Conservation (phyloP, 2,329 filamentous ascomycete genomes). For the Sporothrix phasma region DNA sequence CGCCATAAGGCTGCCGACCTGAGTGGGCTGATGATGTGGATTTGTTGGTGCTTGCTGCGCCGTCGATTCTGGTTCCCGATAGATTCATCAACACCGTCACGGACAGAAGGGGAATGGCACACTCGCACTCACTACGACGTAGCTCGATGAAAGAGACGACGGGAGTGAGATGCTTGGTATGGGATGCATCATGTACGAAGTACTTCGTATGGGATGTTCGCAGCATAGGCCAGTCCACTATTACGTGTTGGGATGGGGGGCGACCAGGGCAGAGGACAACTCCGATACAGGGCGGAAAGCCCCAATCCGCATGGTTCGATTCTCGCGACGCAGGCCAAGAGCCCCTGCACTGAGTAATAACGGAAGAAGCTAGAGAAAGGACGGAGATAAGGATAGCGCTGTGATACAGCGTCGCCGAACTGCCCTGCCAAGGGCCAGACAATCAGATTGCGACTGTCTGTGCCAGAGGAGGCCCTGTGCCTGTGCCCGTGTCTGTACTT, state of each 20-base stretch:
- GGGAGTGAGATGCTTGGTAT: not conserved
- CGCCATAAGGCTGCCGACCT: not conserved
- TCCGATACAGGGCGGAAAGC: slow-evolving; percentile 16
- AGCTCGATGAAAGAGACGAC: not conserved
- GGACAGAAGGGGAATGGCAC: not conserved
- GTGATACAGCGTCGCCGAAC: not conserved
- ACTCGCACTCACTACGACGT: no score
- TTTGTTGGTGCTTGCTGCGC: slow-evolving; percentile 2
- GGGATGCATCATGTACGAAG: not conserved
- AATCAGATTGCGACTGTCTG: no score
- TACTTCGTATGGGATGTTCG: no score
- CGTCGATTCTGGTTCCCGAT: not conserved
- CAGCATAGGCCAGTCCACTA: no score
- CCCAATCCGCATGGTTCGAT: slow-evolving; percentile 19
- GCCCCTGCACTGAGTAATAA: not conserved
- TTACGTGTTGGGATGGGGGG: not conserved
- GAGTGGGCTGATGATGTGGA: not conserved
- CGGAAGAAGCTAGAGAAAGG: no score
- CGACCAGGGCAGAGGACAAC: not conserved
- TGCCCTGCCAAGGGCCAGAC: not conserved
- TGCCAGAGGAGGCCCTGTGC: no score
- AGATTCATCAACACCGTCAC: not conserved
- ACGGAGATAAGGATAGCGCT: slow-evolving; percentile 10
- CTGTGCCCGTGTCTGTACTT: no score
- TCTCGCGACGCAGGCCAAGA: slow-evolving; percentile 1